Percentiles rank a stretch among this genome's conserved stretches.
These are phyloP conservation scores for Magnaporthiopsis incrustans DNA, from an alignment of 2,329 filamentous ascomycete genomes.

Conservation along the genomic window DNA sequence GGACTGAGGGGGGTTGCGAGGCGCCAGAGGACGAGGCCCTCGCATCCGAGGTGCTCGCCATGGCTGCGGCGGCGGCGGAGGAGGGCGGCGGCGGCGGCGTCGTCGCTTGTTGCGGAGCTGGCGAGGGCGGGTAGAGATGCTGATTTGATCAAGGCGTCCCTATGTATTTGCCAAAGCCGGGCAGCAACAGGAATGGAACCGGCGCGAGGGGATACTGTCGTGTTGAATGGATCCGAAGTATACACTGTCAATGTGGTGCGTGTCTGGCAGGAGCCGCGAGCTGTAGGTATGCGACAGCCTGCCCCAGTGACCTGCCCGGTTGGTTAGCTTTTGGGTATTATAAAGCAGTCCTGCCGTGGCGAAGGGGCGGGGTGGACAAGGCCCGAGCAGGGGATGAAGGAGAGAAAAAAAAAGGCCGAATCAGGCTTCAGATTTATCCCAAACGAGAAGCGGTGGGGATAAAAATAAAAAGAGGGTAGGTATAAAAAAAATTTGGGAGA, in stretches of 20 bases:
- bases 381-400: neutral
- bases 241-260: neutral
- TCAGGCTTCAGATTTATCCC: neutral
- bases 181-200: neutral
- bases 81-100: too few relatives aligned
- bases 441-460: neutral
- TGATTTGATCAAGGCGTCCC: neutral
- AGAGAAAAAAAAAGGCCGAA: slow-evolving; percentile 2
- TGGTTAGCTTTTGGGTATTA: slow-evolving; percentile 4
- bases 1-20: slow-evolving; percentile 42
- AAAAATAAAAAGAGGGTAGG: neutral
- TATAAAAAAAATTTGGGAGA: neutral
- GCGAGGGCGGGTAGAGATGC: neutral
- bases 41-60: slow-evolving; percentile 23
- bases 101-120: neutral
- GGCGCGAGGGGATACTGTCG: too few relatives aligned
- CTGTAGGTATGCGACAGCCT: neutral
- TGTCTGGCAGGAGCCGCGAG: neutral
- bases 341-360: too few relatives aligned
- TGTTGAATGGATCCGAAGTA: neutral
- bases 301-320: neutral
- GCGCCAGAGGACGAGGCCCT: slow-evolving; percentile 33
- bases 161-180: neutral
- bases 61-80: slow-evolving; percentile 10
- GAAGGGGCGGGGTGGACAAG: neutral